phyloP scores from a whole-genome alignment of 2,329 filamentous ascomycete genomes.

The Pyrenophora seminiperda region DNA sequence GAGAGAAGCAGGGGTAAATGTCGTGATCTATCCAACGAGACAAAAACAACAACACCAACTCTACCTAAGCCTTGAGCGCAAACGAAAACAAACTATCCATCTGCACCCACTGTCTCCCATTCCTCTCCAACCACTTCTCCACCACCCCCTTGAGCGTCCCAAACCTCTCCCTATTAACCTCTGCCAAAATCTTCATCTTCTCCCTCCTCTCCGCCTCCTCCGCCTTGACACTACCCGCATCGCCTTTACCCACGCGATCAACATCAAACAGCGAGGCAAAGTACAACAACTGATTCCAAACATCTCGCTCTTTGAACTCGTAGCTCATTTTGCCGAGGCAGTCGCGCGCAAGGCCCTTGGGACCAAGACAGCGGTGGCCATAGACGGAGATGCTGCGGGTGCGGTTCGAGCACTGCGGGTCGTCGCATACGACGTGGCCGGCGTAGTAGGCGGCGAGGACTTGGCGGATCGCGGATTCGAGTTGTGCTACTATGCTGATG shows the following conservation, averaged over 20 bases:
- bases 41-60: background rate
- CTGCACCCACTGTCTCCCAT: constrained; percentile 88
- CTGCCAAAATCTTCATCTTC: constrained; percentile 69
- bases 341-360: constrained; percentile 79
- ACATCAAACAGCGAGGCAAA: constrained; percentile 85
- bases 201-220: constrained; percentile 57
- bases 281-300: constrained; percentile 96
- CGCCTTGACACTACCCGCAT: constrained; percentile 59
- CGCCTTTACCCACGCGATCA: constrained; percentile 70
- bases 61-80: constrained; percentile 48
- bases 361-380: constrained; percentile 85
- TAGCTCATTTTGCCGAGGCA: constrained; percentile 88
- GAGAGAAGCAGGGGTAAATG: too few species aligned
- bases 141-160: constrained; percentile 76
- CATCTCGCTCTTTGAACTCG: constrained; percentile 82
- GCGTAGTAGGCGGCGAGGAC: constrained; percentile 88
- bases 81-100: constrained; percentile 86
- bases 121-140: constrained; percentile 84
- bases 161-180: constrained; percentile 83
- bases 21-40: background rate
- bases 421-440: constrained; percentile 88
- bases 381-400: constrained; percentile 94
- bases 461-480: constrained; percentile 80
- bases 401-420: constrained; percentile 81
- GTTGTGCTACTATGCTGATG: constrained; percentile 79